Evolutionary conservation across 2,329 filamentous ascomycete genomes (phyloP), one percentile per base, ranked within the genome.

Genomic region (Colletotrichum sp.): DNA sequence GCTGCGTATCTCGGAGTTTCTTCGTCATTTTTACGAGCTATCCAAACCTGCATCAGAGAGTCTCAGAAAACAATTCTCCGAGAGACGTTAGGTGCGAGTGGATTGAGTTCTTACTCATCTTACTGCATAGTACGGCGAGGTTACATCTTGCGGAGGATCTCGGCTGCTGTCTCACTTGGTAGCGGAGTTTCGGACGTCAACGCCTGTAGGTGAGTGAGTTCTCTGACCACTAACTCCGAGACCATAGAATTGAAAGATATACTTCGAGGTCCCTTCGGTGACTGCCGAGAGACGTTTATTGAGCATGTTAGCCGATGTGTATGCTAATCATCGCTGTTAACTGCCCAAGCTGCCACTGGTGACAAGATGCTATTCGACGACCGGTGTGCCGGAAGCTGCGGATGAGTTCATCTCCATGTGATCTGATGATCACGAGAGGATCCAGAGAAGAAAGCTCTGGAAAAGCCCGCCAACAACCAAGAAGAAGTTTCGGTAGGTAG

Each of bases 401-500:
- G 72, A 66, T 67, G 18, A 39, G 36, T 61, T 72, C 61, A 36
- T 72, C 34, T 26, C 43, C 68, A 30, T 75, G 68, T 75, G 68
- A 61, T 72, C 61, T 52, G 68, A 72, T 43, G 34, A 71, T 67
- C 48, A 43, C 43, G 72, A 63, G 48, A 72, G 14, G 61, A 18
- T 18, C 9, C 13, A 30, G 39, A 24, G 21, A 52, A 30, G 68
- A 63, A 72, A 24, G 68, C 39, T 74, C 61, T 72, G 60, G 61
- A 72, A 72, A 16, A n/a, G 24, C 34, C 18, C 18, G 2, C 18
- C 14, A 55, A 6, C 24, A n/a, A 4, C 16, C 6, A 21, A 30
- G 55, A 57, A 24, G 39, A n/a, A n/a, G n/a, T 59, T 32, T 18
- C 55, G 32, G 21, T 24, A 60, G 26, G 21, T 24, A 60, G 26